These are phyloP conservation scores for Gracilaria domingensis DNA, from an alignment of 23 red algal genomes.

Conservation along the genomic window DNA sequence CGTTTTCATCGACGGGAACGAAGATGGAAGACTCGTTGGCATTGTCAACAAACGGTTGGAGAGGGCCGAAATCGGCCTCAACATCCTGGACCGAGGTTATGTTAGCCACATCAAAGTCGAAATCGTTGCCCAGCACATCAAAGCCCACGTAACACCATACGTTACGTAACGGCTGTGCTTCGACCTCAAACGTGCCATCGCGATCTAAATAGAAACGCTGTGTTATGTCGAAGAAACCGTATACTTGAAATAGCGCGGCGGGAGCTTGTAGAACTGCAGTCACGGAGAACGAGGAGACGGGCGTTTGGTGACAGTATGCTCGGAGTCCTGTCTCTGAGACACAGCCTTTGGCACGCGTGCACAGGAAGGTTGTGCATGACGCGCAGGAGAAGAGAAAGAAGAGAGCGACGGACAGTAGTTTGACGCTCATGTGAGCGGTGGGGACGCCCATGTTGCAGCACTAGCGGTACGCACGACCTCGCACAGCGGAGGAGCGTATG, in stretches of 20 bases:
- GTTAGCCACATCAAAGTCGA: background rate
- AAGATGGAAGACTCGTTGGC: background rate
- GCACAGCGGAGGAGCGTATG: too few species aligned
- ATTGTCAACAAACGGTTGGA: slow-evolving; percentile 16
- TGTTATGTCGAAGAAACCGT: slow-evolving; percentile 9
- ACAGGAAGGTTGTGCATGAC: background rate
- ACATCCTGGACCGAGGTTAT: background rate
- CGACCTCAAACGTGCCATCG: background rate
- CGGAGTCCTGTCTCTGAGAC: background rate
- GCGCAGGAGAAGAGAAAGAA: background rate
- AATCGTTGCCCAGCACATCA: background rate
- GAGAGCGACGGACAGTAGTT: background rate
- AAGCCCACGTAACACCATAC: slow-evolving; percentile 23
- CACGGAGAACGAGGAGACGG: background rate
- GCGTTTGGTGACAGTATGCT: slow-evolving; percentile 7
- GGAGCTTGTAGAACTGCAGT: background rate
- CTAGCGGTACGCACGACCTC: background rate
- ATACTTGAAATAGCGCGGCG: background rate
- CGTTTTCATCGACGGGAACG: background rate
- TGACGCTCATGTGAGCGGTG: background rate
- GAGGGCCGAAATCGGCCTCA: slow-evolving; percentile 8
- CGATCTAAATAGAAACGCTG: background rate
- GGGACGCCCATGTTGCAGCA: background rate
- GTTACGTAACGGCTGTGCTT: background rate
- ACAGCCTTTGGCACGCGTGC: slow-evolving; percentile 11